Evolutionary conservation across 2,329 filamentous ascomycete species (phyloP), one percentile per base, ranked within the genome.

Genomic region (Eutypa lata): DNA sequence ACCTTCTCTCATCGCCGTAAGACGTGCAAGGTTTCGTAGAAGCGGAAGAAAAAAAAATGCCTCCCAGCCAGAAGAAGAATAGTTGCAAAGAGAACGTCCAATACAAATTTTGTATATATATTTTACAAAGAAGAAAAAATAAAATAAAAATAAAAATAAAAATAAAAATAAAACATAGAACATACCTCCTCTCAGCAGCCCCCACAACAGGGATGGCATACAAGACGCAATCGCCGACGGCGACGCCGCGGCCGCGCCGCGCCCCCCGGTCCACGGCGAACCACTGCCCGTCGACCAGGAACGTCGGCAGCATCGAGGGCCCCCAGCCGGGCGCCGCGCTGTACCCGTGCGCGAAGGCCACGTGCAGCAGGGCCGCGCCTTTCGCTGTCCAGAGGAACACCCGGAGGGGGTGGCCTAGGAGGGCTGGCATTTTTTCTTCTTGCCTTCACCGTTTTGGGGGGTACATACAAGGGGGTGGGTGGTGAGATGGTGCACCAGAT

Each of bases 251-350:
- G 3, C 93, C 93, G 28, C 83, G 77, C 7, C 87, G 82, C 70
- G 87, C 81, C n/a, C 77, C 73, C 60, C 84, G 84, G 54, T 84
- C 85, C 50, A 90, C 81, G 13, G 92, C 69, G 46, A 93, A 77
- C 69, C 77, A 85, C 65, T 93, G 88, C 52, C 86, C 86, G 8
- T 76, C 70, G 1, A 85, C 76, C 22, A 79, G 76, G 55, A 97
- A 85, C 0, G 91, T 96, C 7, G 93, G 93, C 48, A 94, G 81
- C 94, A 97, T 97, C 18, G 89, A 93, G 3, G 91, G 84, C 2
- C 93, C 93, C 24, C 77, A 76, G 16, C 85, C 84, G 3, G 76
- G 71, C 19, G 80, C 79, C 58, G 87, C 64, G 57, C 77, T 77
- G 72, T 84, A 82, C 62, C 83, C 74, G 71, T 94, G 86, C 43